These are phyloP conservation scores for Russula compacta DNA, from an alignment of 768 basidiomycete species.

Conservation along the genomic window DNA sequence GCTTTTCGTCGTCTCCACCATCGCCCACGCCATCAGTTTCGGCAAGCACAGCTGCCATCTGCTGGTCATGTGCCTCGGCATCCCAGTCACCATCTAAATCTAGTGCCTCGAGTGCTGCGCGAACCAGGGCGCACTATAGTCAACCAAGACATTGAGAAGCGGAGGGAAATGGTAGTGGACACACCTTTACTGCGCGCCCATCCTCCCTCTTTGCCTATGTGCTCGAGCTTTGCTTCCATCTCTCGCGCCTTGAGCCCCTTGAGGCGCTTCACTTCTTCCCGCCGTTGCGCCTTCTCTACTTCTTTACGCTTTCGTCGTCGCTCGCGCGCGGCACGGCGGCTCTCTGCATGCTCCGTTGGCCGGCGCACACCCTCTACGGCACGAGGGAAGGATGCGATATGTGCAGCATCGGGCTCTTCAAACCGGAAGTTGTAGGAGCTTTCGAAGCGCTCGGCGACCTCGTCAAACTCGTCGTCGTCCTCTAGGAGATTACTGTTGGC, in stretches of 20 bases:
- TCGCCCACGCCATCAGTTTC: constrained; percentile 35
- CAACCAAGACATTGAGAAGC: neutral
- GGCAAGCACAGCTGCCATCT: constrained; percentile 71
- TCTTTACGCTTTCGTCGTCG: constrained; percentile 71
- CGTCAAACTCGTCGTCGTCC: constrained; percentile 77
- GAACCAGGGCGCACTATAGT: neutral
- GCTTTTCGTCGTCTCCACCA: constrained; percentile 48
- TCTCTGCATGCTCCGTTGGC: constrained; percentile 45
- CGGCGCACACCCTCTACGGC: constrained; percentile 55
- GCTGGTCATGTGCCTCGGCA: constrained; percentile 69
- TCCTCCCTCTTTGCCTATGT: constrained; percentile 64
- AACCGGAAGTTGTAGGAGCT: constrained; percentile 97
- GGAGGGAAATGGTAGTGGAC: neutral
- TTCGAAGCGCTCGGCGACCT: constrained; percentile 87
- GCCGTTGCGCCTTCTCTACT: constrained; percentile 60
- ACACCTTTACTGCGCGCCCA: constrained; percentile 27
- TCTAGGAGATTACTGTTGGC: constrained; percentile 28
- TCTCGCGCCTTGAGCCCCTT: constrained; percentile 83
- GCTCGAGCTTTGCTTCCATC: constrained; percentile 63
- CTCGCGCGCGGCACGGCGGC: constrained; percentile 76
- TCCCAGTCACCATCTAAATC: constrained; percentile 95
- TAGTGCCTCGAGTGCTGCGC: constrained; percentile 51
- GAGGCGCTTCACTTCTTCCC: constrained; percentile 73
- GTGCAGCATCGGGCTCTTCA: constrained; percentile 75
- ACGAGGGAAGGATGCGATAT: constrained; percentile 72